Evolutionary conservation across 108 stramenopile species (phyloP).

Genomic region (Nannochloropsis oceanica): DNA sequence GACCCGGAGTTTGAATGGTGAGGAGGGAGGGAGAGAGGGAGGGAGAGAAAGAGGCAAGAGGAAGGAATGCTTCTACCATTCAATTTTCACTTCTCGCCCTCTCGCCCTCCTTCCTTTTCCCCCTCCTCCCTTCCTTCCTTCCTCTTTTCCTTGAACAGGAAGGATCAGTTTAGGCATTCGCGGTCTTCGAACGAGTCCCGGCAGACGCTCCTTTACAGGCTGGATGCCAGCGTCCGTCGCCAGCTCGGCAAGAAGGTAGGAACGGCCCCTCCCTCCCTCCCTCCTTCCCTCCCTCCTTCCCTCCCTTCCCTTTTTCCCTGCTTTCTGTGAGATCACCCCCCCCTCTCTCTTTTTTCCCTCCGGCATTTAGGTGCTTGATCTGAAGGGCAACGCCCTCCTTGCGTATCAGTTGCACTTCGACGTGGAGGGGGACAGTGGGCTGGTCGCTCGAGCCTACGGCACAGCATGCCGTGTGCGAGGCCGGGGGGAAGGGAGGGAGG

Average conservation of each 20-base stretch:
- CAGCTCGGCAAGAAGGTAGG: slow-evolving; percentile 76
- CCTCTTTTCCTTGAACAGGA: too few species aligned
- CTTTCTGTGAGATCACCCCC: neutral
- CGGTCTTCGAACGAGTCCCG: slow-evolving; percentile 68
- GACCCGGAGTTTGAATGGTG: slow-evolving; percentile 88
- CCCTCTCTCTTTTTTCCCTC: neutral
- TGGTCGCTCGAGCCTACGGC: slow-evolving; percentile 87
- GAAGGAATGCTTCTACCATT: too few species aligned
- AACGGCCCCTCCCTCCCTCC: neutral
- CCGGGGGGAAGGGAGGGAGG: too few species aligned
- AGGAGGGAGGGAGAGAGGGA: too few species aligned
- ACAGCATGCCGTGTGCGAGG: slow-evolving; percentile 81
- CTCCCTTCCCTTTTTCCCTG: neutral
- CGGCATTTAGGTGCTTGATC: slow-evolving; percentile 18
- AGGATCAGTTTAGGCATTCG: too few species aligned
- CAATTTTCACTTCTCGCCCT: too few species aligned
- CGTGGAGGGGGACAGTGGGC: slow-evolving; percentile 88
- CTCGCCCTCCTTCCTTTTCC: slow-evolving; percentile 16
- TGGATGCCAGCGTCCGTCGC: slow-evolving; percentile 69
- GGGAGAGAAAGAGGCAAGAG: too few species aligned
- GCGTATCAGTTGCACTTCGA: slow-evolving; percentile 80
- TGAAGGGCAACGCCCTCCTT: slow-evolving; percentile 78
- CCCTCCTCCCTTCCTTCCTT: too few species aligned
- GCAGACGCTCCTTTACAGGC: slow-evolving; percentile 70
- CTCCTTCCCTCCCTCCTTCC: neutral